Evolutionary conservation across 2,329 filamentous ascomycete genomes (phyloP), one percentile per base, ranked within the genome.

Genomic region (Fusarium hainanense): DNA sequence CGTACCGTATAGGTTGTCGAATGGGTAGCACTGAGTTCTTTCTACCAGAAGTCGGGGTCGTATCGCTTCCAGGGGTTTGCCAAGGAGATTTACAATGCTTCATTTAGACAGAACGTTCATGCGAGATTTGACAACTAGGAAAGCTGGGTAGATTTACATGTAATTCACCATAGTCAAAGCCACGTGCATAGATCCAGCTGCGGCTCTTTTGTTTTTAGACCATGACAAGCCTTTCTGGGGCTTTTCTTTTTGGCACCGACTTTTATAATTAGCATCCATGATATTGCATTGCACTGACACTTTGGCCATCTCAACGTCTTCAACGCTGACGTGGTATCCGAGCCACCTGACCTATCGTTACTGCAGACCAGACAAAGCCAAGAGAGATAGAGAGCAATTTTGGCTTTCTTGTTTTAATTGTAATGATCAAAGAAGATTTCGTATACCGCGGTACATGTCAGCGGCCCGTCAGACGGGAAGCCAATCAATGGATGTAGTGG

Each of bases 141-240:
- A 23, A 11, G 32, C 23, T 41, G 27, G 49, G n/a, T 7, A 34
- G 12, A 21, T 34, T 13, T 18, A 25, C 28, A 50, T 25, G 28
- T 43, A 40, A 46, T 56, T 34, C 34, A 43, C 52, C 40, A 56
- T 68, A 54, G 50, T 51, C 54, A 56, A 54, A 50, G 67, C 71
- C 71, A 74, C 71, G 71, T 74, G 71, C 67, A 56, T 69, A 63
- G 59, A 65, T 70, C 60, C 50, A 41, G 40, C 62, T 66, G 66
- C 69, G 71, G 71, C 68, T 70, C 71, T 73, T 70, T 48, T 54
- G 20, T 43, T 43, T 43, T 37, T 37, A 37, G 13, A 14, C 25
- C 34, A 37, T 40, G 30, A 37, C 30, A 21, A 27, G 27, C 47
- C 28, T 32, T 32, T 40, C 18, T 20, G 20, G 34, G n/a, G 23